Conservation (phyloP, 2,329 filamentous ascomycete species). For the Apiospora rasikravindrae region DNA sequence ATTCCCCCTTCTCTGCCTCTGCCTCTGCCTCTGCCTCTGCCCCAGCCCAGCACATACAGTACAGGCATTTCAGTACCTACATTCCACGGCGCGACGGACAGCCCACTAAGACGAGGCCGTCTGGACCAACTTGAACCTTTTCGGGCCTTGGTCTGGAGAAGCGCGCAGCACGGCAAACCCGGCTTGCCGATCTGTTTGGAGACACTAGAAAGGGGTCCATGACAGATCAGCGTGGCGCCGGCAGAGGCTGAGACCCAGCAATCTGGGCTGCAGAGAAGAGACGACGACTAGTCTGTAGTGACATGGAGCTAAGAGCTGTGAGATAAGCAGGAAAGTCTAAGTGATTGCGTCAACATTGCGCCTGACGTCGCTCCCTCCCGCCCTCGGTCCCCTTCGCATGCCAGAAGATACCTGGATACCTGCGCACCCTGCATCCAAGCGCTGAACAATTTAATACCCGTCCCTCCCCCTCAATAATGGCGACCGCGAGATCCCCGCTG, state of each 20-base stretch:
- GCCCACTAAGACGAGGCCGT: not conserved
- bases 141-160: not conserved
- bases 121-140: not conserved
- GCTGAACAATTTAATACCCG: constrained; percentile 4
- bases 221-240: not conserved
- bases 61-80: not conserved
- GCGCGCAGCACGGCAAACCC: not conserved
- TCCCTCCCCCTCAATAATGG: not conserved
- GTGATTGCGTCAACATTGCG: constrained; percentile 16
- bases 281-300: constrained; percentile 4
- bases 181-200: not conserved
- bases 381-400: not conserved
- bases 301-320: constrained; percentile 7
- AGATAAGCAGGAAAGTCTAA: constrained; percentile 10
- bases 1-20: not conserved
- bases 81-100: not conserved
- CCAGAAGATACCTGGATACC: constrained; percentile 7
- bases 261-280: constrained; percentile 4
- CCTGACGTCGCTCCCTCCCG: constrained; percentile 12
- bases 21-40: not conserved
- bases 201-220: not conserved
- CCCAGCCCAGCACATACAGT: not conserved
- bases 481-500: constrained; percentile 9
- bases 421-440: not conserved
- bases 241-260: constrained; percentile 9